Evolutionary conservation across 1,284 basidiomycete species (phyloP).

Genomic region (Vanrija sp.): DNA sequence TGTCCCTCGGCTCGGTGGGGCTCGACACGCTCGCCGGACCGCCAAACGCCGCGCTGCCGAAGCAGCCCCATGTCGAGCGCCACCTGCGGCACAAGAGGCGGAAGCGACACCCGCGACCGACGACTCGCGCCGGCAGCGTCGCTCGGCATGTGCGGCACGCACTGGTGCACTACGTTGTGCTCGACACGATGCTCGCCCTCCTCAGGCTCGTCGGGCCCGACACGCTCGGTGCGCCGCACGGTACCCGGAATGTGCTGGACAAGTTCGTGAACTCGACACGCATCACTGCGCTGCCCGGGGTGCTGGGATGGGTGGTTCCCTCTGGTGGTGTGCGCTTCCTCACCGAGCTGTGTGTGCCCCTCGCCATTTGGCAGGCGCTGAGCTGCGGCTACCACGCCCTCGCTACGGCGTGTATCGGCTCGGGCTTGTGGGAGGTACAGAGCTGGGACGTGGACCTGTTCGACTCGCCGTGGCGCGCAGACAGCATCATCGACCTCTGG

Average conservation of each 20-base stretch:
- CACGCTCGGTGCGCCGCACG: conserved; percentile 20
- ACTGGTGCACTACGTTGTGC: conserved; percentile 22
- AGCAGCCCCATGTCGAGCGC: not conserved
- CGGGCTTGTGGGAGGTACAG: conserved; percentile 31
- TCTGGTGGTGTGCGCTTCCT: conserved; percentile 15
- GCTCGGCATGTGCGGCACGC: conserved; percentile 24
- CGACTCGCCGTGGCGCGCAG: conserved; percentile 34
- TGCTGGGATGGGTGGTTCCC: conserved; percentile 14
- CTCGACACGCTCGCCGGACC: conserved; percentile 10
- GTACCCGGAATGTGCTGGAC: conserved; percentile 18
- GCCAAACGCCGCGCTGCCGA: conserved; percentile 1
- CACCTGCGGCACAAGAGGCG: conserved; percentile 1
- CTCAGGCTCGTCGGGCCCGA: conserved; percentile 23
- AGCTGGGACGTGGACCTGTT: conserved; percentile 44
- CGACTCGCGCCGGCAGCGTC: conserved; percentile 22
- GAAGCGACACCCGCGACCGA: not conserved
- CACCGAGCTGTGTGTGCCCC: conserved; percentile 24
- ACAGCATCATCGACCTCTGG: conserved; percentile 46
- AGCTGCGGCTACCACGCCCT: conserved; percentile 35
- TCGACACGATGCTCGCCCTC: conserved; percentile 32
- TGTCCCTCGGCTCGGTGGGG: conserved; percentile 30
- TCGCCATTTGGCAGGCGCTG: conserved; percentile 32
- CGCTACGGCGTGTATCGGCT: conserved; percentile 21
- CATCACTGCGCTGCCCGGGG: conserved; percentile 27
- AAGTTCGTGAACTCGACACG: conserved; percentile 18